A percentile compares a stretch with the other conserved stretches of the same genome.
Evolutionary conservation across 2,329 filamentous ascomycete genomes (phyloP).

Genomic region (Xylariaceae sp.): DNA sequence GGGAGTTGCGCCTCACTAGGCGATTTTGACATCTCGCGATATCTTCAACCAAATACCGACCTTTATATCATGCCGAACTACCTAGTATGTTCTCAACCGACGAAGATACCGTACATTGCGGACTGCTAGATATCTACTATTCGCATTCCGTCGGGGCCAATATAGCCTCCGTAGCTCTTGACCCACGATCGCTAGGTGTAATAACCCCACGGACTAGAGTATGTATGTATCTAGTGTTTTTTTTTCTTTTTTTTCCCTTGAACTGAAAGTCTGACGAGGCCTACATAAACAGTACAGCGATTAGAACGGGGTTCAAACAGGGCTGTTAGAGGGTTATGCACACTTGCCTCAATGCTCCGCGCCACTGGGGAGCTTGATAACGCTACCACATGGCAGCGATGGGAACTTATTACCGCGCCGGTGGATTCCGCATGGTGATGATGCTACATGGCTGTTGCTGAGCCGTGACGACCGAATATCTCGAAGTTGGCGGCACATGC

Average conservation of each 20-base stretch:
- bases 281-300: background rate
- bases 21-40: background rate
- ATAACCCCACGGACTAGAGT: background rate
- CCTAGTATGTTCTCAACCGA: background rate
- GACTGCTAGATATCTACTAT: too few species aligned
- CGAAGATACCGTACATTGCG: background rate
- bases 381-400: background rate
- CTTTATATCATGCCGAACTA: background rate
- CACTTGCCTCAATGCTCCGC: background rate
- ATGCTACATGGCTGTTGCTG: background rate
- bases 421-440: background rate
- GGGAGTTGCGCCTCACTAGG: background rate
- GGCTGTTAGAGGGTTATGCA: background rate
- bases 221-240: background rate
- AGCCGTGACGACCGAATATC: constrained; percentile 1
- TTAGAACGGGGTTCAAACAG: background rate
- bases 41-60: background rate
- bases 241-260: background rate
- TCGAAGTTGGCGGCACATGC: constrained; percentile 17
- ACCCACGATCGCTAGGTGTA: background rate
- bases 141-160: background rate
- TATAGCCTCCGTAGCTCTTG: background rate
- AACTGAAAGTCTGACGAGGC: background rate
- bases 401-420: background rate
- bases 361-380: background rate